Percentiles rank a stretch among this genome's conserved stretches.
phyloP scores from a whole-genome alignment of 2,329 filamentous ascomycete species.

The Penicillium sp. region DNA sequence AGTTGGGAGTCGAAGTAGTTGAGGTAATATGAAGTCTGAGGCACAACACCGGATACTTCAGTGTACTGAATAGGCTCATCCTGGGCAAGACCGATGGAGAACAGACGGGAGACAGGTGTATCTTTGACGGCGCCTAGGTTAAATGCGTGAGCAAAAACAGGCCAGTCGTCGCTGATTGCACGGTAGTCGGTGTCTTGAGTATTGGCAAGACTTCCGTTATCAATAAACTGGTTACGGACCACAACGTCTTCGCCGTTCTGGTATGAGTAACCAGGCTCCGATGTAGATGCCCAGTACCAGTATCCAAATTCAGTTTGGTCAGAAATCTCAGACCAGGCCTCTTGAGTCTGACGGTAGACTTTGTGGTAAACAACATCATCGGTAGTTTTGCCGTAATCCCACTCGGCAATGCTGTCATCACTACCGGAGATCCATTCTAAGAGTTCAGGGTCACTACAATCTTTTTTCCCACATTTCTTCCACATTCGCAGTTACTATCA shows the following conservation, averaged over 20 bases:
- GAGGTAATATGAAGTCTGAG: conserved; percentile 47
- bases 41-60: conserved; percentile 34
- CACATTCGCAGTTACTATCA: too few relatives aligned
- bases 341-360: conserved; percentile 45
- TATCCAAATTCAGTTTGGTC: conserved; percentile 52
- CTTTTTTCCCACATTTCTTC: not conserved
- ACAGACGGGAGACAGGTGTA: conserved; percentile 27
- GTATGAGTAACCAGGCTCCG: conserved; percentile 37
- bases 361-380: conserved; percentile 61
- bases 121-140: conserved; percentile 45
- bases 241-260: conserved; percentile 45
- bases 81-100: conserved; percentile 50
- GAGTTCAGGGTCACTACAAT: conserved; percentile 1
- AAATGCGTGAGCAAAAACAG: conserved; percentile 51
- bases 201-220: conserved; percentile 43
- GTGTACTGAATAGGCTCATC: conserved; percentile 48
- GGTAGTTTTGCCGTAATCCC: conserved; percentile 53
- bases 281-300: conserved; percentile 51
- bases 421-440: conserved; percentile 72
- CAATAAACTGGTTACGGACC: conserved; percentile 46
- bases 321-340: conserved; percentile 44
- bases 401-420: conserved; percentile 52
- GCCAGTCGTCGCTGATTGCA: conserved; percentile 47
- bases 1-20: conserved; percentile 44
- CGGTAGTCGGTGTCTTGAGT: conserved; percentile 47